Evolutionary conservation across 805 yeast genomes (phyloP), one percentile per base, ranked within the genome.

Genomic region (Jamesozyma jinghongensis): DNA sequence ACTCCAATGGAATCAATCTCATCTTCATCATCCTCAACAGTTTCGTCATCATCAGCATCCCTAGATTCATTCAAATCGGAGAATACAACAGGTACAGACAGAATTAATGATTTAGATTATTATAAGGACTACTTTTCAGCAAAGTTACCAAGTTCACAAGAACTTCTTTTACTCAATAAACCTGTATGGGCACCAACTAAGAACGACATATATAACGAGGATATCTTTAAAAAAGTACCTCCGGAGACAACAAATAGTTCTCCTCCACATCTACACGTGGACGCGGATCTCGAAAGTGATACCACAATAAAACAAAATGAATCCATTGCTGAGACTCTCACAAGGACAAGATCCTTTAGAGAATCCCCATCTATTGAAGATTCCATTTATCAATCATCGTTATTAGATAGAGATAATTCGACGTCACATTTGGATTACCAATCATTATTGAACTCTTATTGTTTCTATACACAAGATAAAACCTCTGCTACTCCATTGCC

Each of bases 371-470:
- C 19, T 19, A 20, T 29, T 20, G 20, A 18, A n/a, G 14, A 20
- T 16, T 41, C 22, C 18, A 11, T 33, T 43, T 18, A 7, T 8
- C 7, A 25, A 25, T 25, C 27, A 8, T 25, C n/a, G n/a, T n/a
- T n/a, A n/a, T n/a, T n/a, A n/a, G n/a, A n/a, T n/a, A n/a, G n/a
- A n/a, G n/a, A n/a, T n/a, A n/a, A n/a, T n/a, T n/a, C n/a, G n/a
- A n/a, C n/a, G n/a, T 48, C 45, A 30, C 46, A 50, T 38, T 41
- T 45, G 41, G 54, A 54, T 41, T 56, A 57, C 39, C 52, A 57
- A 33, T 48, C 53, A 11, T 47, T 57, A 34, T 34, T 54, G 22
- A 49, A 51, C 33, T 50, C 60, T 4, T 56, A 53, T 36, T 54
- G 62, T 40, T 57, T 56, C 38, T 50, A 52, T 36, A 45, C 43